These are phyloP conservation scores for Albifimbria verrucaria DNA, from an alignment of 2,329 filamentous ascomycete species.

Conservation along the genomic window DNA sequence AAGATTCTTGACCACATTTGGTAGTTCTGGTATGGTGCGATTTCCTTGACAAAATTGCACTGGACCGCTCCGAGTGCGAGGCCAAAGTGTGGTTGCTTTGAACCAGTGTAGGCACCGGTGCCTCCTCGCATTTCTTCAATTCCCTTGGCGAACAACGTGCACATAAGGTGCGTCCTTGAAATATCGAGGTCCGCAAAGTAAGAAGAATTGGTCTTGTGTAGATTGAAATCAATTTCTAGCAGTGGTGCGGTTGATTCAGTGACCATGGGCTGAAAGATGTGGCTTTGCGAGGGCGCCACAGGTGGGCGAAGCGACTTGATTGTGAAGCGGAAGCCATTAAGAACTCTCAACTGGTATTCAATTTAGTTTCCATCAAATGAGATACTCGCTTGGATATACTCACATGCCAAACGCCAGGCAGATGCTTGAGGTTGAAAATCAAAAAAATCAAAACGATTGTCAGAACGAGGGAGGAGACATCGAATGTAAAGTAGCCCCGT, in stretches of 20 bases:
- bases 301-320: neutral
- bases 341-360: neutral
- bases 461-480: neutral
- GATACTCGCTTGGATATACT: neutral
- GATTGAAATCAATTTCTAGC: constrained; percentile 13
- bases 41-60: constrained; percentile 12
- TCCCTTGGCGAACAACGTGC: constrained; percentile 5
- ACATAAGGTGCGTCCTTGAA: constrained; percentile 9
- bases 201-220: constrained; percentile 15
- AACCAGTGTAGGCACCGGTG: constrained; percentile 1
- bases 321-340: constrained; percentile 1
- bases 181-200: constrained; percentile 15
- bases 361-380: neutral
- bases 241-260: constrained; percentile 3
- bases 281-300: neutral
- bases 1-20: constrained; percentile 12
- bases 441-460: neutral
- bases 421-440: neutral
- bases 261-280: constrained; percentile 3
- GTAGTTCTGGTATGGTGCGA: constrained; percentile 11
- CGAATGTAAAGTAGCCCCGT: neutral
- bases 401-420: constrained; percentile 2
- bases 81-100: neutral
- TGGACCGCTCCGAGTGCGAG: neutral
- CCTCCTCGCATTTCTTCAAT: constrained; percentile 8